phyloP scores from a whole-genome alignment of 2,329 filamentous ascomycete species.

The Alternaria ventricosa region DNA sequence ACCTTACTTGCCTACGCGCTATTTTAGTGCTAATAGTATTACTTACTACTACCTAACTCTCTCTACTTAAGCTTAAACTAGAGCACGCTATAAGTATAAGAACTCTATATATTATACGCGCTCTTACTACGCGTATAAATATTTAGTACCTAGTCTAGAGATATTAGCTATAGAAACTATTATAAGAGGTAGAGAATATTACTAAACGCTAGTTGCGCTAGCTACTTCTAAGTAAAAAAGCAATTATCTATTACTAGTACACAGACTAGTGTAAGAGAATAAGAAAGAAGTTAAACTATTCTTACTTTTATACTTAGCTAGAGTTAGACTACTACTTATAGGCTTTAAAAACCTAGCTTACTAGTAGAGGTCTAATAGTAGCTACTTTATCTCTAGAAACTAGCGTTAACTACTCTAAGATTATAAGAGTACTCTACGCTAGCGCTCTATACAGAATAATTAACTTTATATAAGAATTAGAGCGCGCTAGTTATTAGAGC shows the following conservation, averaged over 20 bases:
- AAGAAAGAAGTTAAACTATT: constrained; percentile 8
- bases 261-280: constrained; percentile 14
- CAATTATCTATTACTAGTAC: constrained; percentile 21
- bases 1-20: constrained; percentile 16
- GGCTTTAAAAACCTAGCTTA: too few relatives aligned
- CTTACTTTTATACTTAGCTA: constrained; percentile 13
- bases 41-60: constrained; percentile 12
- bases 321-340: too few relatives aligned
- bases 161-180: too few relatives aligned
- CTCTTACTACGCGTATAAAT: too few relatives aligned
- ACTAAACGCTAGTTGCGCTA: background rate
- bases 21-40: constrained; percentile 14
- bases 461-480: constrained; percentile 7
- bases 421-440: constrained; percentile 1
- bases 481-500: too few relatives aligned
- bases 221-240: constrained; percentile 10
- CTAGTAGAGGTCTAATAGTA: constrained; percentile 17
- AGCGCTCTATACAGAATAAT: constrained; percentile 13
- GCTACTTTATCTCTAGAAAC: constrained; percentile 24
- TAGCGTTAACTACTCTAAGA: constrained; percentile 23
- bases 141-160: too few relatives aligned
- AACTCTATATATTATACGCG: too few relatives aligned
- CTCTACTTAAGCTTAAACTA: too few relatives aligned
- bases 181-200: too few relatives aligned
- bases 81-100: too few relatives aligned